Percentiles rank a stretch among this genome's conserved stretches.
Evolutionary conservation across 257 asterid species (phyloP).

Genomic region (Jacaranda copaia): DNA sequence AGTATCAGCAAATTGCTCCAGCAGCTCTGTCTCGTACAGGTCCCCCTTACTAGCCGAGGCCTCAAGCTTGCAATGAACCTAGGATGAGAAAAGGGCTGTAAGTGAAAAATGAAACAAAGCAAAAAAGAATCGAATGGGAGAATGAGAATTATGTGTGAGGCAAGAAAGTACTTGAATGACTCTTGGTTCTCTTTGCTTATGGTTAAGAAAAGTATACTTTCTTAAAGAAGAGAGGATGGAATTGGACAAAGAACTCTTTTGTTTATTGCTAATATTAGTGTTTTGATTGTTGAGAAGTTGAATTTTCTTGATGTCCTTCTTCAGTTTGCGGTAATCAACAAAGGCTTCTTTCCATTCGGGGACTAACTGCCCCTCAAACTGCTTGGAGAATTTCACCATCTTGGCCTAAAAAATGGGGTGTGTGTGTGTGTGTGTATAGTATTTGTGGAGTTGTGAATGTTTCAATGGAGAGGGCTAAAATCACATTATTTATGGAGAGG

Average conservation of each 20-base stretch:
- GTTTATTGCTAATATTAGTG: slow-evolving; percentile 25
- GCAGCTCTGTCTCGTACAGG: slow-evolving; percentile 81
- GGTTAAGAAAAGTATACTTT: slow-evolving; percentile 52
- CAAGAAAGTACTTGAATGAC: slow-evolving; percentile 64
- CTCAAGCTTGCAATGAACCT: slow-evolving; percentile 81
- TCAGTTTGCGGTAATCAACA: slow-evolving; percentile 87
- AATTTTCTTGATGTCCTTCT: slow-evolving; percentile 80
- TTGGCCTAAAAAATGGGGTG: slow-evolving; percentile 18
- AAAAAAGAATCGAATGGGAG: not conserved
- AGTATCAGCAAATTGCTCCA: slow-evolving; percentile 77
- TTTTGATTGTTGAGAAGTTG: slow-evolving; percentile 42
- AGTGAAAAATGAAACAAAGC: not conserved
- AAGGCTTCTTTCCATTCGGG: slow-evolving; percentile 99
- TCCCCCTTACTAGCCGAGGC: slow-evolving; percentile 58
- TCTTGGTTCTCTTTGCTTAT: slow-evolving; percentile 54
- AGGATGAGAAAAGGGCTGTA: not conserved
- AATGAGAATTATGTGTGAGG: not conserved
- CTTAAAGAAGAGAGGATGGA: slow-evolving; percentile 48
- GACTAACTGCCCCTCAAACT: slow-evolving; percentile 87
- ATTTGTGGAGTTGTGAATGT: slow-evolving; percentile 32
- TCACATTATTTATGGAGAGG: slow-evolving; percentile 59
- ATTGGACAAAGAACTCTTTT: slow-evolving; percentile 30
- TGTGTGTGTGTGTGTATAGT: not conserved
- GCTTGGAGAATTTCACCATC: slow-evolving; percentile 94
- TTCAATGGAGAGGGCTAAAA: slow-evolving; percentile 33